phyloP scores from a whole-genome alignment of 305 asterid species.

The Striga hermonthica region DNA sequence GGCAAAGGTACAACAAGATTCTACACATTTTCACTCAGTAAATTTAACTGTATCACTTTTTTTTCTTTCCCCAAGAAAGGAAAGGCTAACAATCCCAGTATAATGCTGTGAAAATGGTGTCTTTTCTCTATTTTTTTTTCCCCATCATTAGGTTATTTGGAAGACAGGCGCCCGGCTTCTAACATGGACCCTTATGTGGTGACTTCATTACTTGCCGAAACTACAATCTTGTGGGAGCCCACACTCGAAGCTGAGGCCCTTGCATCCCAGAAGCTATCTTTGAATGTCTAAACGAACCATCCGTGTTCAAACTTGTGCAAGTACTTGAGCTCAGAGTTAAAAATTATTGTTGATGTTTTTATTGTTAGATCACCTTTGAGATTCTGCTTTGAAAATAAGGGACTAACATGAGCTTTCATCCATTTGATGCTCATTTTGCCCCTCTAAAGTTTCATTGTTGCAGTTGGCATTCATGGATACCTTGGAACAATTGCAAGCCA shows the following conservation, averaged over 20 bases:
- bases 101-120: too few species aligned
- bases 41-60: not conserved
- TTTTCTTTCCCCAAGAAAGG: not conserved
- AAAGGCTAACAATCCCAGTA: not conserved
- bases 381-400: slow-evolving; percentile 42
- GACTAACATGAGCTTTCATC: slow-evolving; percentile 34
- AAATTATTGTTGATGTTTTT: slow-evolving; percentile 31
- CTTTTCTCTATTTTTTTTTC: not conserved
- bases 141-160: slow-evolving; percentile 68
- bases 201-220: slow-evolving; percentile 80
- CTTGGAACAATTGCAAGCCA: slow-evolving; percentile 25
- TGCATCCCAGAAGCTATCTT: slow-evolving; percentile 67
- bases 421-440: slow-evolving; percentile 32
- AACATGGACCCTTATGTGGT: slow-evolving; percentile 99
- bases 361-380: slow-evolving; percentile 30
- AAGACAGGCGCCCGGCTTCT: slow-evolving; percentile 97
- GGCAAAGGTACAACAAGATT: slow-evolving; percentile 65
- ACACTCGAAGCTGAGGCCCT: slow-evolving; percentile 85
- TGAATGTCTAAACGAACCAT: slow-evolving; percentile 49
- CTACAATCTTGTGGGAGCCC: slow-evolving; percentile 91
- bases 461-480: slow-evolving; percentile 33
- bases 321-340: slow-evolving; percentile 24
- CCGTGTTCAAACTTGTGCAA: slow-evolving; percentile 3
- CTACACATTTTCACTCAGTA: not conserved
- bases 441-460: slow-evolving; percentile 32